Base-by-base conservation (phyloP, 2,329 filamentous ascomycete genomes). In the Cordyceps farinosa region DNA sequence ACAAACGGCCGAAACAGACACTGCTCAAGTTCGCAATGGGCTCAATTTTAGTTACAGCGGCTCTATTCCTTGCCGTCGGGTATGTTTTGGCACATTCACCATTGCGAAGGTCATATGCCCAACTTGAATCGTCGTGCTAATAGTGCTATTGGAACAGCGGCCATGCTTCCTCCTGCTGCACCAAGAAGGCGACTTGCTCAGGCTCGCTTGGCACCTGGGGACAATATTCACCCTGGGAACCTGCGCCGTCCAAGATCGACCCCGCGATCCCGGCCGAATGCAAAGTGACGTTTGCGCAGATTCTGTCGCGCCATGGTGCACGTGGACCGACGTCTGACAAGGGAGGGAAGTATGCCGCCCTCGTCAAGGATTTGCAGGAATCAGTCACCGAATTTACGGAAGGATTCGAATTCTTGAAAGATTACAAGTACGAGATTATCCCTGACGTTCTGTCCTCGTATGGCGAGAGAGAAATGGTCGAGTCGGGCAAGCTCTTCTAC, bases 221-320 rank as follows among this genome's bases (percentile, higher is more conserved):
- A 62, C 92, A 94, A 73, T 97, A 97, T 74, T 90, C 91, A 22
- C 91, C 92, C 2, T 96, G 87, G 77, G 97, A 90, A 76, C 83
- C 88, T 1, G 88, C 93, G 0, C 83, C 87, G 7, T 92, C 89
- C 1, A 79, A 84, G 3, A 84, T 91, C 57, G 79, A 85, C 17
- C 69, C 81, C 7, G 78, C 79, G 8, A 77, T 89, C 1, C 92
- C 92, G 0, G 68, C 78, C 0, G 80, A 79, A n/a, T 97, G 93
- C 76, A 78, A 84, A 13, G 78, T 94, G 68, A 94, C 88, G 3
- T 94, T 96, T 75, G 93, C 84, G 1, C 90, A 93, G 70, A 79
- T 93, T 30, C 82, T 97, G 54, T 92, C 91, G 29, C 87, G 93
- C 2, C 93, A 97, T 73, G 93, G 92, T 54, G 90, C 91, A 44